phyloP scores from a whole-genome alignment of 1,284 basidiomycete genomes.

The Malassezia globosa region DNA sequence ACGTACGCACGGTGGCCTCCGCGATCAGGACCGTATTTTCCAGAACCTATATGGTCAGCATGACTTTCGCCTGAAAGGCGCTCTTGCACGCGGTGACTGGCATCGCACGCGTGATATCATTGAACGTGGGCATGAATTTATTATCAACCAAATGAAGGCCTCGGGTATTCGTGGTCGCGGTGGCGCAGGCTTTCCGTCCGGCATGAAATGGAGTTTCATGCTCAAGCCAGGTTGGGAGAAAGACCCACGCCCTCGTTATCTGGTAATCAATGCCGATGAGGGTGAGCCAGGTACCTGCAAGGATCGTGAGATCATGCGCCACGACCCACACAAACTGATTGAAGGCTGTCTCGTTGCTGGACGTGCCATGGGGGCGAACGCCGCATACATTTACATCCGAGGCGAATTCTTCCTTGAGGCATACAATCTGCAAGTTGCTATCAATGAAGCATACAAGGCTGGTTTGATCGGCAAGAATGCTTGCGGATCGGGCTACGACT shows the following conservation, averaged over 20 bases:
- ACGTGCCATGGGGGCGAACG: slow-evolving; percentile 92
- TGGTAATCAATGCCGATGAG: slow-evolving; percentile 96
- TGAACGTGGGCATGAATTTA: slow-evolving; percentile 89
- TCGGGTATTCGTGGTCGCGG: slow-evolving; percentile 91
- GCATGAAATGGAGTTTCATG: slow-evolving; percentile 94
- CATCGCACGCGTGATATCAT: slow-evolving; percentile 92
- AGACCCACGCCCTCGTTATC: slow-evolving; percentile 80
- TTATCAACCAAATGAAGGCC: slow-evolving; percentile 89
- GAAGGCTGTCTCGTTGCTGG: slow-evolving; percentile 96
- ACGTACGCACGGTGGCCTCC: slow-evolving; percentile 37
- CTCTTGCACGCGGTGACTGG: slow-evolving; percentile 77
- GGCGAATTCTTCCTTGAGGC: slow-evolving; percentile 97
- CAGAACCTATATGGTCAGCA: slow-evolving; percentile 46
- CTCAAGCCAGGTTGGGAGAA: slow-evolving; percentile 98
- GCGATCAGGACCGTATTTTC: slow-evolving; percentile 47
- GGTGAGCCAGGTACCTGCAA: slow-evolving; percentile 99
- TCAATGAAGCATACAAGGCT: slow-evolving; percentile 82
- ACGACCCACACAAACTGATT: slow-evolving; percentile 94
- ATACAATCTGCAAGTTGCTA: slow-evolving; percentile 81
- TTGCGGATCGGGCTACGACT: slow-evolving; percentile 80
- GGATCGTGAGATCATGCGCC: slow-evolving; percentile 92
- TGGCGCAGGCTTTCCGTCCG: slow-evolving; percentile 92
- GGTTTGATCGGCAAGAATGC: slow-evolving; percentile 88
- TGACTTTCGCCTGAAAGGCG: slow-evolving; percentile 45
- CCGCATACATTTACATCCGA: slow-evolving; percentile 97